These are phyloP conservation scores for Rhytidhysteron rufulum DNA, from an alignment of 2,329 filamentous ascomycete genomes.

Conservation along the genomic window DNA sequence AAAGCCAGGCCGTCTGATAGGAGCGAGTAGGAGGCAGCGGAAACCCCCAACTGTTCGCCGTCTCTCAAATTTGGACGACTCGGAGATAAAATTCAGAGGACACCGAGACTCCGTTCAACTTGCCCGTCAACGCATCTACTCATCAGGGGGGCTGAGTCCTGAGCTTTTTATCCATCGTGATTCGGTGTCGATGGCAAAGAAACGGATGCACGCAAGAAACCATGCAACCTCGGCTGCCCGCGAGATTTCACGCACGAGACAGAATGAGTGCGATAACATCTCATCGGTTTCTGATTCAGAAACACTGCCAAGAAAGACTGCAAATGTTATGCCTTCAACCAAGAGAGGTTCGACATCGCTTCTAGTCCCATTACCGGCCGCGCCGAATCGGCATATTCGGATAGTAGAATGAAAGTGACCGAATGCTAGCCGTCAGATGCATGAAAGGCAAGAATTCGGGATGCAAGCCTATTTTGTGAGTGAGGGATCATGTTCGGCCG, in stretches of 20 bases:
- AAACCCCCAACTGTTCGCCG: constrained; percentile 8
- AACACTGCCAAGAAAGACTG: constrained; percentile 5
- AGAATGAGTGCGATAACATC: neutral
- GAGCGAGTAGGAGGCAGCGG: constrained; percentile 4
- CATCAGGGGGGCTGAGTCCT: constrained; percentile 11
- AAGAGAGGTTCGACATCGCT: constrained; percentile 10
- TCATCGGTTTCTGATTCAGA: constrained; percentile 2
- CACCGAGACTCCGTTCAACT: constrained; percentile 30
- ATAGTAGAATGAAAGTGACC: constrained; percentile 13
- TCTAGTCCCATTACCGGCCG: constrained; percentile 2
- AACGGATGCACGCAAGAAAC: constrained; percentile 22
- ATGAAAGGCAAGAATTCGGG: too few species aligned
- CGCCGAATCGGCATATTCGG: constrained; percentile 12
- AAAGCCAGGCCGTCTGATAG: constrained; percentile 3
- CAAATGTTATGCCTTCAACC: constrained; percentile 10
- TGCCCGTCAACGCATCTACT: constrained; percentile 22
- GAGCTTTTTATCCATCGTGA: constrained; percentile 21
- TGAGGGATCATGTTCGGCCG: too few species aligned
- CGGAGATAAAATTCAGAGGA: constrained; percentile 21
- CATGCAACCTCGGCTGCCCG: constrained; percentile 10
- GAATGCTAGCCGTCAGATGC: too few species aligned
- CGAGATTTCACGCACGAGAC: constrained; percentile 2
- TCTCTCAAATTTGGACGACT: constrained; percentile 27
- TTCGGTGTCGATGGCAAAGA: constrained; percentile 21
- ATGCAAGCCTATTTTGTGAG: too few species aligned